Evolutionary conservation across 1,284 basidiomycete genomes (phyloP), one percentile per base, ranked within the genome.

Genomic region (Phellinidium pouzarii): DNA sequence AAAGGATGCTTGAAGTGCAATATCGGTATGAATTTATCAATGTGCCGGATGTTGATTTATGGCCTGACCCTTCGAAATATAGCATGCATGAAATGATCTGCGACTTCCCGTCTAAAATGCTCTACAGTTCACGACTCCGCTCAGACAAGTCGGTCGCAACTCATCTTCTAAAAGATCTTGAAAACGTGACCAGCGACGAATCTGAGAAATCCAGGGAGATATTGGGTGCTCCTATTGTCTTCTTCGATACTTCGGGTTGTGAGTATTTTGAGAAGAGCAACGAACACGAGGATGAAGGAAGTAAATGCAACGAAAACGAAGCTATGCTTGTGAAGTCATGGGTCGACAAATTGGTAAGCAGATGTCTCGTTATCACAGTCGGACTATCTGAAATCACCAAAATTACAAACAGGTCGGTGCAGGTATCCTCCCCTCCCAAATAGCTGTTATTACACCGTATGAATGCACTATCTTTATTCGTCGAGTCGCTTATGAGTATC

Each of bases 161-260:
- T 0, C 85, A 89, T 60, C 75, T 89, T 0, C 74, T 99, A 4
- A 64, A 74, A 12, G 91, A 93, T 62, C 69, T 97, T 0, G 77
- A 84, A 0, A 79, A 72, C 14, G 74, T 71, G 14, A 51, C 48
- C 6, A 52, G 62, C 67, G 3, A 67, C 70, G 26, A 67, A 69
- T 0, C 68, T 70, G 6, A 68, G 70, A 7, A 74, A 73, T 17
- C 9, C 44, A 31, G 26, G 31, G 91, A 92, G 47, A 68, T 80
- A 1, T 70, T 96, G 3, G 76, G 75, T 0, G 87, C 79, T 0
- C 89, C 91, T 0, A 80, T 98, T 0, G 82, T 95, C 0, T 96
- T 98, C 65, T 92, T 92, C 61, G 95, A 99, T 65, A 99, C 94
- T 0, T 82, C 91, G 1, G 94, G 93, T 0, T 91, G 87, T 59